Evolutionary conservation across 1,284 basidiomycete species (phyloP).

Genomic region (Cutaneotrichosporon sp.): DNA sequence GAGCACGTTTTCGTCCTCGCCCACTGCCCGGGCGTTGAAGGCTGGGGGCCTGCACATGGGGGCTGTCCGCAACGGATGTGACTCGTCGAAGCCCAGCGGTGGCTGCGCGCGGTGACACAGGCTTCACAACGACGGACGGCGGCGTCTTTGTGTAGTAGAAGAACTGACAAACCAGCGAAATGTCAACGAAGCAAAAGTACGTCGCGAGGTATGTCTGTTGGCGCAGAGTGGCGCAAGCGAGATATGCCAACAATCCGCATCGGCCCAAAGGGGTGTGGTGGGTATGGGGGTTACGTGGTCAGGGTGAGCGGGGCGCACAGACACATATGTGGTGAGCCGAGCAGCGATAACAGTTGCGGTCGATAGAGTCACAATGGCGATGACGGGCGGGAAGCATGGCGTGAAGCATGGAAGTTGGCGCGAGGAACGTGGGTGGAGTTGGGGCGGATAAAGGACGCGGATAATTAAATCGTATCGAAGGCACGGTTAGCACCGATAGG

Average conservation of each 20-base stretch:
- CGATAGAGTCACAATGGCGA: no score
- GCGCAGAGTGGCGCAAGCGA: neutral
- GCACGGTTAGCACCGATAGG: no score
- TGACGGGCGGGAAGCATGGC: no score
- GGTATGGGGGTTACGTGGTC: no score
- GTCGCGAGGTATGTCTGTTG: conserved; percentile 74
- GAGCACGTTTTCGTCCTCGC: conserved; percentile 3
- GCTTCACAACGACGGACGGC: neutral
- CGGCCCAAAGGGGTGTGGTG: no score
- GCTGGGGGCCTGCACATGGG: neutral
- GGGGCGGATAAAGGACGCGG: neutral
- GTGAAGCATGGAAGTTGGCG: no score
- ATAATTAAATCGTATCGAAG: neutral
- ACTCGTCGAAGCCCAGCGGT: neutral
- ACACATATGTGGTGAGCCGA: neutral
- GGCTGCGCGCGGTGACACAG: conserved; percentile 4
- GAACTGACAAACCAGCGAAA: conserved; percentile 68
- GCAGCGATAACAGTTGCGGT: neutral
- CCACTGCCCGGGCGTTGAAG: neutral
- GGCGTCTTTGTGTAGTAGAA: conserved; percentile 60
- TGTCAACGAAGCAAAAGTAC: conserved; percentile 79
- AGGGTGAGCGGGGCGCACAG: neutral
- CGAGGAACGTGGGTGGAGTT: no score
- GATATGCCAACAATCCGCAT: no score
- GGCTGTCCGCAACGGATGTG: neutral